Percentiles rank a stretch among this genome's conserved stretches.
Conservation (phyloP, 1,284 basidiomycete genomes). For the Leccinum solheimii region DNA sequence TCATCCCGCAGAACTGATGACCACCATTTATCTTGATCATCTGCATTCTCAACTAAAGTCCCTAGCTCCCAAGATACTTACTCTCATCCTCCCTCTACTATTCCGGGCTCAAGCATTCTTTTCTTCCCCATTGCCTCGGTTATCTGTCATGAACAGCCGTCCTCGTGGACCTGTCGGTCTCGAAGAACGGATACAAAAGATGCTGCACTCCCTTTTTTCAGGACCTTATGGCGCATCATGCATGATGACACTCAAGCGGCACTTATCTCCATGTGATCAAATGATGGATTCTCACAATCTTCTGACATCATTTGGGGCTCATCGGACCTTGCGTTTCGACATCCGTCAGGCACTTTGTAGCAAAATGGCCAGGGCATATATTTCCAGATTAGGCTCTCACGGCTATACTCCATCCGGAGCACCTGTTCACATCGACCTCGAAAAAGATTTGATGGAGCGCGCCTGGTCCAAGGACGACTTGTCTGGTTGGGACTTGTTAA, state of each 20-base stretch:
- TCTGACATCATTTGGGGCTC: conserved; percentile 55
- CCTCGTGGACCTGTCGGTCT: conserved; percentile 41
- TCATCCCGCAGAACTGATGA: conserved; percentile 59
- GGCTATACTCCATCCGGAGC: conserved; percentile 60
- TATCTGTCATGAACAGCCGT: conserved; percentile 48
- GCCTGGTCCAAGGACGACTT: conserved; percentile 68
- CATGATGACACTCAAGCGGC: conserved; percentile 56
- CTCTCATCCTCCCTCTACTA: conserved; percentile 63
- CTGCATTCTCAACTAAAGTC: conserved; percentile 58
- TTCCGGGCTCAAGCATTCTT: conserved; percentile 67
- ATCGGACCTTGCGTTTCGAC: conserved; percentile 63
- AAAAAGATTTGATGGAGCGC: conserved; percentile 61
- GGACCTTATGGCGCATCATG: conserved; percentile 66
- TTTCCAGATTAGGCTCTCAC: conserved; percentile 51
- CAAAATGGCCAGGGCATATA: conserved; percentile 64
- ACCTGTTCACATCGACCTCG: conserved; percentile 57
- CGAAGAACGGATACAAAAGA: conserved; percentile 58
- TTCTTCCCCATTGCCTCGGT: conserved; percentile 60
- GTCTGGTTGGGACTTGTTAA: conserved; percentile 61
- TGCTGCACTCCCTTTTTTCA: conserved; percentile 54
- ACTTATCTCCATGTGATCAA: conserved; percentile 39
- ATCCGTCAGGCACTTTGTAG: conserved; percentile 60
- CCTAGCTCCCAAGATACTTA: conserved; percentile 54
- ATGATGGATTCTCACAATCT: conserved; percentile 27
- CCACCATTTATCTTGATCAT: conserved; percentile 63